These are phyloP conservation scores for Ceratobasidium sp. DNA, from an alignment of 1,284 basidiomycete species.

Conservation along the genomic window DNA sequence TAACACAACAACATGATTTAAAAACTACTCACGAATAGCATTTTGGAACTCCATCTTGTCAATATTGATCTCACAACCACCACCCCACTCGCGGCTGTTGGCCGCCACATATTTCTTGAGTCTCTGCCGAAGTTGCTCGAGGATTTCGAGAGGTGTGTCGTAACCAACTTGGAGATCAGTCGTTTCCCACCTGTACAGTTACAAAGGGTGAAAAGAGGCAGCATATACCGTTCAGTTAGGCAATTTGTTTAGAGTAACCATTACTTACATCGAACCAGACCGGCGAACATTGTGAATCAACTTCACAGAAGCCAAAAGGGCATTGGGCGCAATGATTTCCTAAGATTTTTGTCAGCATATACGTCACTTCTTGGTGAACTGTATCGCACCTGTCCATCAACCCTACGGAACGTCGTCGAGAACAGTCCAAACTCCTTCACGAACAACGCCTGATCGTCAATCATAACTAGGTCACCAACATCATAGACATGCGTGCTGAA, in stretches of 20 bases:
- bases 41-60: slow-evolving; percentile 78
- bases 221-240: not conserved
- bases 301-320: slow-evolving; percentile 79
- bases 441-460: slow-evolving; percentile 76
- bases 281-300: slow-evolving; percentile 84
- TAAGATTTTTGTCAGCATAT: slow-evolving; percentile 53
- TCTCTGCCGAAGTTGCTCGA: slow-evolving; percentile 75
- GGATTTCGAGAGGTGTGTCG: slow-evolving; percentile 73
- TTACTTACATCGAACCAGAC: slow-evolving; percentile 76
- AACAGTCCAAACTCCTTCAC: slow-evolving; percentile 87
- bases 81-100: slow-evolving; percentile 79
- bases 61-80: slow-evolving; percentile 50
- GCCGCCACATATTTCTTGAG: slow-evolving; percentile 73
- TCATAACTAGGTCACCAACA: slow-evolving; percentile 83
- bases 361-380: not conserved
- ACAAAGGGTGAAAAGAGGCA: slow-evolving; percentile 40
- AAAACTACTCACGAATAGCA: slow-evolving; percentile 61
- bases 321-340: slow-evolving; percentile 84
- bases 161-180: slow-evolving; percentile 76
- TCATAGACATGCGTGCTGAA: slow-evolving; percentile 87
- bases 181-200: slow-evolving; percentile 77
- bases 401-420: slow-evolving; percentile 82
- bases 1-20: not conserved
- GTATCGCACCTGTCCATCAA: slow-evolving; percentile 68
- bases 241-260: not conserved